Base-by-base conservation (phyloP, 2,329 filamentous ascomycete species). In the Epichloe sibirici region DNA sequence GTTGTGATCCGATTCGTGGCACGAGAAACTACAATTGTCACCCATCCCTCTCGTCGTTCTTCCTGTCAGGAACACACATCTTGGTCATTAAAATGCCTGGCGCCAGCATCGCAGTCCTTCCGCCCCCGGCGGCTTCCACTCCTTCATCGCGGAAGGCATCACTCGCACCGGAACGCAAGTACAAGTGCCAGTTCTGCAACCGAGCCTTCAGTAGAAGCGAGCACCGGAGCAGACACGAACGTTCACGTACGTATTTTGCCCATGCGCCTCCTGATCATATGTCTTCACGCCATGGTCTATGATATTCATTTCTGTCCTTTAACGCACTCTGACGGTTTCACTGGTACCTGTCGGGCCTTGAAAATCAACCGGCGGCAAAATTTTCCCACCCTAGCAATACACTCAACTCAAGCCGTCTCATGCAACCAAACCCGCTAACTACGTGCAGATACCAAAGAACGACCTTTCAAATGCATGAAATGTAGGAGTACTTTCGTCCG, bases 171-270 rank as follows among this genome's bases (percentile, higher is more conserved):
- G 93, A 97, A 76, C 91, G 94, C 77, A 95, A 96, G 74, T 98
- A 98, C 82, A 96, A 97, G 71, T 98, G 93, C 75, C 90, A 95
- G 77, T 97, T 95, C 72, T 97, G 93, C 76, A 90, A 90, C 73
- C 82, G 93, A 71, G 93, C 93, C 58, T 98, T 98, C 71, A 96
- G 90, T 74, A 81, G 93, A 70, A 95, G 90, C 70, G 93, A 98
- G 72, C 93, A 98, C 71, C 83, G 93, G 63, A 96, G 90, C 73
- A 81, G 93, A 71, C 93, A 98, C 72, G 93, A 98, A 74, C 82
- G 93, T 74, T 95, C 90, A 69, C 93, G 93, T 97, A 93, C 78
- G 91, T 91, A 52, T 15, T 47, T 15, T 39, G 12, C 31, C 35
- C 7, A 23, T 31, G 21, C 34, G 5, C 43, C 21, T 31, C 12